Base-by-base conservation (phyloP, 257 asterid species). In the Handroanthus guayacan region DNA sequence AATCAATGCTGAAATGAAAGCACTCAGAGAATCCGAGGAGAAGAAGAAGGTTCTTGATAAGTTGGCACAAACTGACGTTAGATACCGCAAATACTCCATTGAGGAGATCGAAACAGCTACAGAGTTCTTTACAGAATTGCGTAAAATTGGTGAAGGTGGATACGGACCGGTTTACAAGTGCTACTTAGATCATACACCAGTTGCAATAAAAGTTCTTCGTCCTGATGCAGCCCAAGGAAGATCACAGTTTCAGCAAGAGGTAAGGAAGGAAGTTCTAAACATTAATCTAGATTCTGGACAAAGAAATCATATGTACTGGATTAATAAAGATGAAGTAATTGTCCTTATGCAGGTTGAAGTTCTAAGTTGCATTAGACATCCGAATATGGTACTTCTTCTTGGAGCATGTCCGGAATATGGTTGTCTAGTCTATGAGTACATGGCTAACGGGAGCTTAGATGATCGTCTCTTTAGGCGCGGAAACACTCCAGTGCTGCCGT, bases 391-490 rank as follows among this genome's bases (percentile, higher is more conserved):
- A 56, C 97, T 95, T 72, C 97, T 92, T 67, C 92, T 94, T 2
- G 99, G 99, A 71, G 99, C 99, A 37, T 94, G 99, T 82, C 97
- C 97, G 4, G 97, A 92, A 67, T 89, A 89, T 8, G 99, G 99
- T n/a, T 94, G 97, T 81, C 91, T 92, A 14, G 97, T 94, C 39
- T 94, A 94, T 36, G 99, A 94, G 78, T 86, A 89, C 90, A 90
- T 92, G 97, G 90, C 92, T 45, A 92, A 94, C 36, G 97, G 99
- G 58, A 92, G 97, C 90, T 80, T 94, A 77, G 99, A 95, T 1
- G 99, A 95, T 71, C 72, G 96, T 67, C 87, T 95, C 63, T 89
- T 91, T 75, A 74, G 85, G 18, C 81, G 83, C 71, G 97, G 90
- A 38, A 88, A 87, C 81, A 67, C 89, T 9, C 97, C 95, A 10